Evolutionary conservation across 1,284 basidiomycete species (phyloP).

Genomic region (Tausonia pullulans): DNA sequence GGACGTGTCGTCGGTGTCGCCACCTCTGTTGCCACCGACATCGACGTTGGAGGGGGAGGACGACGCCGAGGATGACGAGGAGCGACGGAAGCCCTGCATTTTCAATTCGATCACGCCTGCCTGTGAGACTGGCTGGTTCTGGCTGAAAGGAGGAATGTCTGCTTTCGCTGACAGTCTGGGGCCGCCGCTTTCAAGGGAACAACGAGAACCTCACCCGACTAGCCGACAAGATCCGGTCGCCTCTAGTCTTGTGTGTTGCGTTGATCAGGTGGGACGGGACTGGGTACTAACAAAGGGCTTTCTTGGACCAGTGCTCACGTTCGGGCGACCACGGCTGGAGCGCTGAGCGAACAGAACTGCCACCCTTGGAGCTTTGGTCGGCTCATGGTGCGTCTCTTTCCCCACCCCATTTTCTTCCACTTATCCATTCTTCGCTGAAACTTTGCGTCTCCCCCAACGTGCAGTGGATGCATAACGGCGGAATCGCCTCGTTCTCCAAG

Average conservation of each 20-base stretch:
- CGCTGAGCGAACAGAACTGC: conserved; percentile 84
- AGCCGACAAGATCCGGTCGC: conserved; percentile 90
- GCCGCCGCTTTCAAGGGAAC: conserved; percentile 44
- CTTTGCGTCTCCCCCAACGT: conserved; percentile 16
- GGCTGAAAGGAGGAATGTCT: too few relatives aligned
- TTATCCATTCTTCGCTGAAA: conserved; percentile 3
- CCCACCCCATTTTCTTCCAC: background rate
- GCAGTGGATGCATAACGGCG: conserved; percentile 93
- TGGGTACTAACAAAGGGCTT: background rate
- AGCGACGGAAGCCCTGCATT: conserved; percentile 79
- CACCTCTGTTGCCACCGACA: background rate
- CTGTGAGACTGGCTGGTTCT: too few relatives aligned
- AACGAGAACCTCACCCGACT: conserved; percentile 78
- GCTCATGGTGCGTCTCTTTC: conserved; percentile 54
- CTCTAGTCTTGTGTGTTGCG: conserved; percentile 68
- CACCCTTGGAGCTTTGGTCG: conserved; percentile 81
- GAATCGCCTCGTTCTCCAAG: conserved; percentile 64
- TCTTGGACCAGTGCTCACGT: conserved; percentile 60
- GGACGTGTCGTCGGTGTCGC: too few relatives aligned
- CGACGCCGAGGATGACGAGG: conserved; percentile 40
- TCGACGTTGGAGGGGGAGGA: conserved; percentile 6
- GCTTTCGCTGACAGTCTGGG: too few relatives aligned
- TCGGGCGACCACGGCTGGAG: conserved; percentile 72
- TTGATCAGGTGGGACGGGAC: background rate
- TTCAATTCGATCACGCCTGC: conserved; percentile 90